Percentiles rank a stretch among this genome's conserved stretches.
These are phyloP conservation scores for Hsuehochloa calcarea DNA, from an alignment of 176 grass and related monocot genomes.

Conservation along the genomic window DNA sequence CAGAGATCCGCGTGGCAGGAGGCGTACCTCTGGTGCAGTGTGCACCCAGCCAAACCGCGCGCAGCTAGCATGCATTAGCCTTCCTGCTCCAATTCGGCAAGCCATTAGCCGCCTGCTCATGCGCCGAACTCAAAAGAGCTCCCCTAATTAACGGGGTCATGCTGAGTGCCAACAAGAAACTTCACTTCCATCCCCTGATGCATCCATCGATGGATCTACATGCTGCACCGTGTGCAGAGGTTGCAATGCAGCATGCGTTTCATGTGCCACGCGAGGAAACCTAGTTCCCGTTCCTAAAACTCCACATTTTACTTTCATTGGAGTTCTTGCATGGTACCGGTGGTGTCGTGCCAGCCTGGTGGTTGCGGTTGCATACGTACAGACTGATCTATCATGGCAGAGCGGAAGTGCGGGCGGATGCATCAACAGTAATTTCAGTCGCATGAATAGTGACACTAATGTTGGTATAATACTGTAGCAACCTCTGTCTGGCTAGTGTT, in stretches of 20 bases:
- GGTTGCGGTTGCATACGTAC: not conserved
- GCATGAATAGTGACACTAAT: accelerated
- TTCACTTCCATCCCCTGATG: not conserved
- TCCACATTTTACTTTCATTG: not conserved
- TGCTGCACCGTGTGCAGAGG: not conserved
- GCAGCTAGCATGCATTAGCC: too few relatives aligned
- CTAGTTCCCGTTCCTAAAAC: not conserved
- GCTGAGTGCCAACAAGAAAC: not conserved
- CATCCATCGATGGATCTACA: not conserved
- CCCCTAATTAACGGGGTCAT: not conserved
- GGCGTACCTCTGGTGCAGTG: too few relatives aligned
- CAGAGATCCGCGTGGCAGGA: too few relatives aligned
- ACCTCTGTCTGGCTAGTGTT: too few relatives aligned
- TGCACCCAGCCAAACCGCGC: too few relatives aligned
- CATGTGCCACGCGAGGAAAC: not conserved
- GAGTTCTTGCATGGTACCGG: not conserved
- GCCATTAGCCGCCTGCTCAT: too few relatives aligned
- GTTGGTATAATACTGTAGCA: too few relatives aligned
- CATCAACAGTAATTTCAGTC: too few relatives aligned
- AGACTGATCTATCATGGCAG: too few relatives aligned
- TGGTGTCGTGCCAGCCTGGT: not conserved
- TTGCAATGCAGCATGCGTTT: not conserved
- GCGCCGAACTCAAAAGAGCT: not conserved
- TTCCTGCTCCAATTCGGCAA: not conserved
- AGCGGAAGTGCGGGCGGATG: too few relatives aligned